Base-by-base conservation (phyloP, 2,329 filamentous ascomycete species). In the Apiospora aurea region DNA sequence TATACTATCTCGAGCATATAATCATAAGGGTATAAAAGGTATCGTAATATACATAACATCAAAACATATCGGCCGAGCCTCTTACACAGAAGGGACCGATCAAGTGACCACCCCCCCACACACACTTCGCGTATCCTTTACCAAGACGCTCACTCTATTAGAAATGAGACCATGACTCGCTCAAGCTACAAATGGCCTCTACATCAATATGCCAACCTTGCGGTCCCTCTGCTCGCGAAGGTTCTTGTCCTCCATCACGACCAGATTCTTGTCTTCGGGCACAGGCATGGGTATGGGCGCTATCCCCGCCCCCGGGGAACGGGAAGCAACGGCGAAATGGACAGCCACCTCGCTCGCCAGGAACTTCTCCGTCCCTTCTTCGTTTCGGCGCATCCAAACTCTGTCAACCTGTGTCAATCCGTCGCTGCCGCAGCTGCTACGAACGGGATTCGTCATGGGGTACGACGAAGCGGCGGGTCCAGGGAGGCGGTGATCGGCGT, bases 331-430 rank as follows among this genome's bases (percentile, higher is more conserved):
- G 26, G 7, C 47, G 26, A 69, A 69, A 26, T 49, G 44, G 29
- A 38, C 34, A n/a, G 34, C 57, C 34, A 64, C 57, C 34, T 69
- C 67, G 26, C 67, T 49, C 11, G 67, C 67, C 16, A 69, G 44
- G 26, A 49, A 69, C 44, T 69, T 69, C 34, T 69, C 67, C 8
- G 44, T 41, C 57, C 34, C 29, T 21, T 64, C 29, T 11, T 24
- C 34, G 57, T 64, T 64, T 41, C 57, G 57, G 11, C 18, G 57
- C 34, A 11, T 41, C 57, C 18, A 10, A 3, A 14, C 29, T 8
- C 14, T 41, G 29, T 18, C 34, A 64, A 34, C 2, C 29, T 29
- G 14, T 34, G 26, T 21, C 21, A 4, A 8, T 38, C 34, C 26
- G 16, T 18, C 53, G 29, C 26, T 16, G 34, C 29, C 10, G 29